Evolutionary conservation across 73 alveolate species (phyloP).

Genomic region (Paramecium primaurelia): DNA sequence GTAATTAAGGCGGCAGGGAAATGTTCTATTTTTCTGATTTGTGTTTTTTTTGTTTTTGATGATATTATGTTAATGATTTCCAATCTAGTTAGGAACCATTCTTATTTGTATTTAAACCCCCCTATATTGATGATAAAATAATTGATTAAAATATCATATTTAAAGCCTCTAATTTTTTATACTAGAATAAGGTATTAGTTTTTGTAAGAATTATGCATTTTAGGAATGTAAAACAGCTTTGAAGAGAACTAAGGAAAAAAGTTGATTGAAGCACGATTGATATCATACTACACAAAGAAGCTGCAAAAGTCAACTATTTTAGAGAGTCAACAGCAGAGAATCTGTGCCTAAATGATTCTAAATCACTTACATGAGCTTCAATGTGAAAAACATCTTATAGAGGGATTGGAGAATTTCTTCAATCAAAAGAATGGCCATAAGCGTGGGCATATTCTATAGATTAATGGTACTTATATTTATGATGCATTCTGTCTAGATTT

Average conservation of each 20-base stretch:
- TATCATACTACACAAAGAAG: conserved; percentile 10
- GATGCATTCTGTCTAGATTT: background rate
- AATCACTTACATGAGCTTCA: background rate
- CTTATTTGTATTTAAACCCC: background rate
- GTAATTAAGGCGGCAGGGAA: background rate
- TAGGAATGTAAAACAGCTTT: conserved; percentile 31
- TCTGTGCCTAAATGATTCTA: conserved; percentile 33
- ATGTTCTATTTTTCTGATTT: background rate
- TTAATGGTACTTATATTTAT: background rate
- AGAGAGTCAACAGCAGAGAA: conserved; percentile 39
- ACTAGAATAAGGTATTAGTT: conserved; percentile 33
- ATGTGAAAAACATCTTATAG: conserved; percentile 29
- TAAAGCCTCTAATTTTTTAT: conserved; percentile 24
- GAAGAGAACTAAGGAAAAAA: conserved; percentile 10
- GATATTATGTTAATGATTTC: background rate
- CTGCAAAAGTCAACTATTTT: background rate
- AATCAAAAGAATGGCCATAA: background rate
- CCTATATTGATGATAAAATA: background rate
- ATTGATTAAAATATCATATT: conserved; percentile 38
- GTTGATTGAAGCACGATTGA: conserved; percentile 10
- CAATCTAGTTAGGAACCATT: background rate
- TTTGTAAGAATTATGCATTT: conserved; percentile 31
- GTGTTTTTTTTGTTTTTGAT: background rate
- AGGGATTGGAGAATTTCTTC: conserved; percentile 32
- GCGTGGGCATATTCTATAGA: background rate